A percentile compares a stretch with the other conserved stretches of the same genome.
Conservation (phyloP, 495 filamentous ascomycete species). For the Hypomontagnella submonticulosa region DNA sequence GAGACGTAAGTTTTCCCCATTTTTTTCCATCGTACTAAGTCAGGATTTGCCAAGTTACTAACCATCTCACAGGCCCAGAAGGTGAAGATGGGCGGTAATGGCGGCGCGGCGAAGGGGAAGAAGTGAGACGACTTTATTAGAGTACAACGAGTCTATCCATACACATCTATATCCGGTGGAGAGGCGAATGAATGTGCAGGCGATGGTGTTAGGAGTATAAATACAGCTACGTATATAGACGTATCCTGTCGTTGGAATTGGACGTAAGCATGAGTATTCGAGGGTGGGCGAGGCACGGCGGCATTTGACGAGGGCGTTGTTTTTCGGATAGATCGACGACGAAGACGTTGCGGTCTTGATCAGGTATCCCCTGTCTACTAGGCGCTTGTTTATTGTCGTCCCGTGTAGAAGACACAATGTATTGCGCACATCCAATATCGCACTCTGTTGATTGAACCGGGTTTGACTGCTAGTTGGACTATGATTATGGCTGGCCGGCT, state of each 20-base stretch:
- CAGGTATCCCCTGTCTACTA: too few relatives aligned
- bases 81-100: conserved; percentile 48
- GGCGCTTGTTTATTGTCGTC: too few relatives aligned
- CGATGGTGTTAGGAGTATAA: too few relatives aligned
- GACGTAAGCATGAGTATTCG: conserved; percentile 13
- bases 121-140: too few relatives aligned
- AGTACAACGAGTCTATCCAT: background rate
- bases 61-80: conserved; percentile 44
- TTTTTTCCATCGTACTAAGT: background rate
- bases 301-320: conserved; percentile 9
- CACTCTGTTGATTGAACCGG: too few relatives aligned
- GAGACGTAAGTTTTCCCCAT: conserved; percentile 69
- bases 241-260: conserved; percentile 7
- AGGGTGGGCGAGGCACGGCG: background rate
- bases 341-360: background rate
- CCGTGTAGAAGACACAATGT: too few relatives aligned
- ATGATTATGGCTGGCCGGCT: too few relatives aligned
- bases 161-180: too few relatives aligned
- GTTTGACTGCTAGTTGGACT: too few relatives aligned
- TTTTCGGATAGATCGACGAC: conserved; percentile 4
- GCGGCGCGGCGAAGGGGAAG: conserved; percentile 27
- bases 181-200: too few relatives aligned
- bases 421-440: too few relatives aligned
- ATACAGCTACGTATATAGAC: too few relatives aligned
- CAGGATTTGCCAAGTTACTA: conserved; percentile 19